Evolutionary conservation across 1,139 yeast genomes (phyloP).

Genomic region (Candida dubliniensis): DNA sequence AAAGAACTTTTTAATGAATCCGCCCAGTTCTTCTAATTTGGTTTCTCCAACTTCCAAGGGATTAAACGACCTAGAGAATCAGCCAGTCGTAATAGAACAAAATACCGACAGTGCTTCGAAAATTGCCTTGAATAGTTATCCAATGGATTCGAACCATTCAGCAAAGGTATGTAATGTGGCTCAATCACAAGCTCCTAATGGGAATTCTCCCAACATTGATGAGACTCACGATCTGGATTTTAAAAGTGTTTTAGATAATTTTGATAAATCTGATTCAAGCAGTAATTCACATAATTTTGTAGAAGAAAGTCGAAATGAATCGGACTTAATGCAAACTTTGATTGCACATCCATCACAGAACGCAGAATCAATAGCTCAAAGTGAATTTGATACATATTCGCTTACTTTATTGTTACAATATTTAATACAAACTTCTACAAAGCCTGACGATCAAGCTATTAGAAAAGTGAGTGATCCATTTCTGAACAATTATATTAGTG

Average conservation of each 20-base stretch:
- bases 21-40: not conserved
- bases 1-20: not conserved
- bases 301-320: conserved; percentile 1
- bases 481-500: conserved; percentile 25
- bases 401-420: conserved; percentile 31
- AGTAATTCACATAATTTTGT: conserved; percentile 2
- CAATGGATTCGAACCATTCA: conserved; percentile 9
- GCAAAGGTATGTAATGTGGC: not conserved
- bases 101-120: conserved; percentile 11
- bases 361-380: conserved; percentile 14
- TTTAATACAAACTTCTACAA: conserved; percentile 20
- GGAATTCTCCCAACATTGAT: not conserved
- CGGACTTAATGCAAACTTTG: conserved; percentile 14
- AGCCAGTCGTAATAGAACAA: not conserved
- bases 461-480: conserved; percentile 32
- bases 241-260: conserved; percentile 18
- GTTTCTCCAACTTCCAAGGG: not conserved
- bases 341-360: conserved; percentile 18
- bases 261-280: conserved; percentile 15
- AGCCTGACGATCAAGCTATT: conserved; percentile 16
- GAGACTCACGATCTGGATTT: conserved; percentile 17
- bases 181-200: not conserved
- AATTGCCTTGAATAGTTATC: conserved; percentile 17
- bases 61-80: conserved; percentile 10
- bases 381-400: conserved; percentile 27